Percentiles rank a stretch among this genome's conserved stretches.
These are phyloP conservation scores for Melaleuca alternifolia DNA, from an alignment of 345 rosid genomes.

Conservation along the genomic window DNA sequence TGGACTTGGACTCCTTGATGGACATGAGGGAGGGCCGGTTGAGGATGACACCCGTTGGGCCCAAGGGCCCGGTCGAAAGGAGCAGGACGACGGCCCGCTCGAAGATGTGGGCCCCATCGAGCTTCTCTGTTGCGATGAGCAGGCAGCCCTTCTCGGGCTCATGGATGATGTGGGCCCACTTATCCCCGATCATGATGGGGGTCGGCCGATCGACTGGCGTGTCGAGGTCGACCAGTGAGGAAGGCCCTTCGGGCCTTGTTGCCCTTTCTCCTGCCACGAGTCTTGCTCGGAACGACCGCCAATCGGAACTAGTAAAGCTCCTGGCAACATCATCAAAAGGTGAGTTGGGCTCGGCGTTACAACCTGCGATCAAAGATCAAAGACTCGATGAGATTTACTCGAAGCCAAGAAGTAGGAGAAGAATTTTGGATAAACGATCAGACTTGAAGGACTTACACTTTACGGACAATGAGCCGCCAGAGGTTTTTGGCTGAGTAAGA, in stretches of 20 bases:
- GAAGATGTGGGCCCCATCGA: conserved; percentile 76
- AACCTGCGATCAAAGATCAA: conserved; percentile 25
- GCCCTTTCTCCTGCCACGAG: conserved; percentile 49
- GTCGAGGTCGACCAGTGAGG: conserved; percentile 25
- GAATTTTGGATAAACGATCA: not conserved
- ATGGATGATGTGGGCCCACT: conserved; percentile 79
- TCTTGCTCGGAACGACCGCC: conserved; percentile 79
- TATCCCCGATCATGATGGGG: conserved; percentile 26
- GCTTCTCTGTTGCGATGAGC: conserved; percentile 81
- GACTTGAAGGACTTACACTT: not conserved
- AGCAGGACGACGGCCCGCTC: conserved; percentile 81
- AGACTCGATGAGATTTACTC: not conserved
- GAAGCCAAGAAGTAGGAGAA: not conserved
- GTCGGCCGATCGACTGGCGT: conserved; percentile 15
- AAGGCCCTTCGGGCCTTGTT: conserved; percentile 16
- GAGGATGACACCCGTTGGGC: conserved; percentile 72
- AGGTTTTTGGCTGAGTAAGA: conserved; percentile 19
- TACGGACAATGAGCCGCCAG: not conserved
- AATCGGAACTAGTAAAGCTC: conserved; percentile 29
- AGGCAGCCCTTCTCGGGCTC: conserved; percentile 82
- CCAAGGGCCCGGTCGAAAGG: conserved; percentile 56
- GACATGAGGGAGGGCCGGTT: conserved; percentile 84
- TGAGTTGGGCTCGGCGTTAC: conserved; percentile 23
- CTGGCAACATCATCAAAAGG: conserved; percentile 1
- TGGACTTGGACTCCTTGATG: conserved; percentile 61